Conservation (phyloP, 768 basidiomycete genomes). For the Kondoa malvinella region DNA sequence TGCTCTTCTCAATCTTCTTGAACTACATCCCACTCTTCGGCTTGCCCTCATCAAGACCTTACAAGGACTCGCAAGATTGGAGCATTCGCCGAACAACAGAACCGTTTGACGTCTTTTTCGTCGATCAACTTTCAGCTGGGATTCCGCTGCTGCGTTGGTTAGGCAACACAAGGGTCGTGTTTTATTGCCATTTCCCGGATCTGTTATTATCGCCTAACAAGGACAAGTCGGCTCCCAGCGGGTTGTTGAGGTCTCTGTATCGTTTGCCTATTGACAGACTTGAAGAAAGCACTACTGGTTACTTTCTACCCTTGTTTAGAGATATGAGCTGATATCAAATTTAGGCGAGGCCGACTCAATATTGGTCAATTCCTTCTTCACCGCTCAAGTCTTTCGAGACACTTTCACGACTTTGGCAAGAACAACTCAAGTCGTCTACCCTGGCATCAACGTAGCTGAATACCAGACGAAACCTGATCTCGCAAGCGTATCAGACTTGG, state of each 20-base stretch:
- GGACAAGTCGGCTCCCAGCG: constrained; percentile 37
- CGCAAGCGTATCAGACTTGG: constrained; percentile 8
- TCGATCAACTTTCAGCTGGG: constrained; percentile 87
- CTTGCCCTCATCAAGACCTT: constrained; percentile 9
- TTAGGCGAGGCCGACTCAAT: constrained; percentile 76
- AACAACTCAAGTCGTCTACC: constrained; percentile 69
- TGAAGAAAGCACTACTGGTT: constrained; percentile 69
- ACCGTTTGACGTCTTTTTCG: constrained; percentile 61
- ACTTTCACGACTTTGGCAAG: constrained; percentile 54
- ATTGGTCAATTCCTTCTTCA: constrained; percentile 81
- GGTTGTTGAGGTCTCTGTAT: constrained; percentile 53
- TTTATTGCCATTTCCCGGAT: constrained; percentile 97
- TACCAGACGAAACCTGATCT: constrained; percentile 35
- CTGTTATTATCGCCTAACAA: constrained; percentile 45
- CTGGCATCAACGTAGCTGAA: constrained; percentile 67
- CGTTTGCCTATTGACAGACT: constrained; percentile 74
- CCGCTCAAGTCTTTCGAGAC: constrained; percentile 56
- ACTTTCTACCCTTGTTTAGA: background rate
- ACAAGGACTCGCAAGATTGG: background rate
- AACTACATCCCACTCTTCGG: constrained; percentile 25
- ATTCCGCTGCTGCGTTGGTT: constrained; percentile 60
- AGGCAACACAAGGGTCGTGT: constrained; percentile 63
- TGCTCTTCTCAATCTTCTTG: constrained; percentile 36
- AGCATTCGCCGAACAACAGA: constrained; percentile 1
- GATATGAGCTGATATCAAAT: background rate